These are phyloP conservation scores for Populus nigra DNA, from an alignment of 345 rosid genomes.

Conservation along the genomic window DNA sequence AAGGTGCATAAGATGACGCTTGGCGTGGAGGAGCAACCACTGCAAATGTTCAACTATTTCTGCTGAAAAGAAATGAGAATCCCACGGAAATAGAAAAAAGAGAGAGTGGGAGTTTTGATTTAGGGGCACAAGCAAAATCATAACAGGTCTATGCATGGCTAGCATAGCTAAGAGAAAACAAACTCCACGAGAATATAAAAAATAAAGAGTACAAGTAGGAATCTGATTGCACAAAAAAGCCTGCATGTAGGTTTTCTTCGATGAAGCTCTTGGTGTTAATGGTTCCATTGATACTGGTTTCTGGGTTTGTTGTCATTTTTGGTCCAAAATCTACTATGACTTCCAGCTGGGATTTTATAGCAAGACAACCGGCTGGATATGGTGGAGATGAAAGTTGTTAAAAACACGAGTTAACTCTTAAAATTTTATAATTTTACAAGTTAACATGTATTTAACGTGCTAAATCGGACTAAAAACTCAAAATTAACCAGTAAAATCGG, in stretches of 20 bases:
- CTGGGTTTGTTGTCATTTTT: slow-evolving; percentile 33
- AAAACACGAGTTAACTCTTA: too few relatives aligned
- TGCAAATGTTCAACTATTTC: slow-evolving; percentile 18
- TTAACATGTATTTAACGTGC: too few relatives aligned
- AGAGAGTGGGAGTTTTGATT: too few relatives aligned
- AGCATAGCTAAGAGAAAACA: neutral
- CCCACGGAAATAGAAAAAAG: neutral
- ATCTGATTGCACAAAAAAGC: slow-evolving; percentile 10
- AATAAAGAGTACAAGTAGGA: slow-evolving; percentile 20
- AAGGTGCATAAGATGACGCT: slow-evolving; percentile 19
- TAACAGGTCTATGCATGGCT: neutral
- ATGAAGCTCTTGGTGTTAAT: slow-evolving; percentile 39
- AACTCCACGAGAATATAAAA: neutral
- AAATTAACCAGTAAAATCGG: too few relatives aligned
- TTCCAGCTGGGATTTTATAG: slow-evolving; percentile 8
- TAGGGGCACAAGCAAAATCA: too few relatives aligned
- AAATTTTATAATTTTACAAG: too few relatives aligned
- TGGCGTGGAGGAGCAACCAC: slow-evolving; percentile 33
- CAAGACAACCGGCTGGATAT: slow-evolving; percentile 4
- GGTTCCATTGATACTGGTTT: slow-evolving; percentile 44
- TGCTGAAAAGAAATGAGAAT: neutral
- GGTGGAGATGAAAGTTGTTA: neutral
- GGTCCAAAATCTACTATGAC: slow-evolving; percentile 22
- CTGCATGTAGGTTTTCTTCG: slow-evolving; percentile 36
- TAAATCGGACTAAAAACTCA: too few relatives aligned